Percentiles rank a stretch among this genome's conserved stretches.
phyloP scores from a whole-genome alignment of 768 basidiomycete species.

The Termitomyces sp. region DNA sequence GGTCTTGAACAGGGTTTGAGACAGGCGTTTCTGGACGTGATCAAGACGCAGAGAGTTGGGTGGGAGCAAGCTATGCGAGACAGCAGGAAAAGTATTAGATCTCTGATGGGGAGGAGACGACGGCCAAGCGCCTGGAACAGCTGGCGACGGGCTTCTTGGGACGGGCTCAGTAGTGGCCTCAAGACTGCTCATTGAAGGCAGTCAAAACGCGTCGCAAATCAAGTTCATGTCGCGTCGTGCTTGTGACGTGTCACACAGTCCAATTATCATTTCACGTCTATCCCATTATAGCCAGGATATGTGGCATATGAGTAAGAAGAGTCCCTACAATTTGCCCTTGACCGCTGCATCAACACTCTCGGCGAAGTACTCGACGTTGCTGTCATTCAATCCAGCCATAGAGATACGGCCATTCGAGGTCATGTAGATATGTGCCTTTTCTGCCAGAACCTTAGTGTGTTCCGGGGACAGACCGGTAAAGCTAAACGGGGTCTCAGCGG shows the following conservation, averaged over 20 bases:
- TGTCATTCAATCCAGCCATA: constrained; percentile 85
- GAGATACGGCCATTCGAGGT: constrained; percentile 92
- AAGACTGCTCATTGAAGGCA: constrained; percentile 4
- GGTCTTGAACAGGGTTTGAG: constrained; percentile 10
- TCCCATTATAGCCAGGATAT: constrained; percentile 5
- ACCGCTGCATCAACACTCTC: constrained; percentile 82
- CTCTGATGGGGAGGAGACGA: constrained; percentile 17
- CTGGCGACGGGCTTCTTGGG: constrained; percentile 26
- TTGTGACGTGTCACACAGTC: constrained; percentile 4
- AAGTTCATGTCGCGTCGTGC: constrained; percentile 6
- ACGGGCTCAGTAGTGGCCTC: background rate
- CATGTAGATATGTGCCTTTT: constrained; percentile 92
- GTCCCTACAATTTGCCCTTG: constrained; percentile 63
- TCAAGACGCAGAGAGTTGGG: constrained; percentile 19
- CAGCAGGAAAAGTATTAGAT: constrained; percentile 17
- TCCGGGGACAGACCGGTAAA: constrained; percentile 81
- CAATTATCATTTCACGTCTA: constrained; percentile 6
- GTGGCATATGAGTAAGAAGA: background rate
- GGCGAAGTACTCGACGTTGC: constrained; percentile 89
- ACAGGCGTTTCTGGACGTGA: constrained; percentile 24
- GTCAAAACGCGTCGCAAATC: constrained; percentile 1
- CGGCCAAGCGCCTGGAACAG: constrained; percentile 46
- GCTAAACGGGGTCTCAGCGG: constrained; percentile 31
- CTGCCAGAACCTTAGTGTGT: constrained; percentile 80
- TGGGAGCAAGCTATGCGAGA: background rate